A percentile compares a stretch with the other conserved stretches of the same genome.
Evolutionary conservation across 1,284 basidiomycete genomes (phyloP).

Genomic region (Gymnopus androsaceus): DNA sequence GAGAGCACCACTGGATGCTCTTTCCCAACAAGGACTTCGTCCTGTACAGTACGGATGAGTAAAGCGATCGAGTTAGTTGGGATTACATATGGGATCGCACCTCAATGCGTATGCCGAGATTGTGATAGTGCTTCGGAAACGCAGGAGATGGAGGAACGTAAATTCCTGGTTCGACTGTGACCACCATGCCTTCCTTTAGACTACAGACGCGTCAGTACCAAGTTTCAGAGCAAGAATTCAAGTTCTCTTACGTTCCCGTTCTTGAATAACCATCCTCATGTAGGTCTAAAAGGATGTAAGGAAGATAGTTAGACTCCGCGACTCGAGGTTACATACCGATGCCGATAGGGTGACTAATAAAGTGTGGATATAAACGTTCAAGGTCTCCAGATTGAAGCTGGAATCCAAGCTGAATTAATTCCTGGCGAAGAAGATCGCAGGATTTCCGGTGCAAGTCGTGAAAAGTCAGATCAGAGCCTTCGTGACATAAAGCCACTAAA

Average conservation of each 20-base stretch:
- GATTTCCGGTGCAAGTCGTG: slow-evolving; percentile 82
- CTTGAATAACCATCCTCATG: slow-evolving; percentile 15
- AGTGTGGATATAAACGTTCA: slow-evolving; percentile 87
- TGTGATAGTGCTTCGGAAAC: slow-evolving; percentile 87
- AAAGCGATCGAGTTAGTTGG: slow-evolving; percentile 7
- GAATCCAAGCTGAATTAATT: slow-evolving; percentile 86
- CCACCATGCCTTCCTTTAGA: slow-evolving; percentile 80
- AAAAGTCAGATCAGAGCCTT: slow-evolving; percentile 56
- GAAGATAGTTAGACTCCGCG: not conserved
- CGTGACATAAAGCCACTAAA: slow-evolving; percentile 65
- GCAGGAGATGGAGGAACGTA: slow-evolving; percentile 80
- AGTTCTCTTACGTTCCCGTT: slow-evolving; percentile 31
- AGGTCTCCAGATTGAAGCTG: slow-evolving; percentile 64
- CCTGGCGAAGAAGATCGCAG: slow-evolving; percentile 68
- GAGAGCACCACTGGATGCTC: slow-evolving; percentile 71
- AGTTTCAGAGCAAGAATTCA: not conserved
- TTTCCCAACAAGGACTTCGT: slow-evolving; percentile 81
- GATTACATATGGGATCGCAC: slow-evolving; percentile 38
- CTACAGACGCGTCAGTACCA: slow-evolving; percentile 31
- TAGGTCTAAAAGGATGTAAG: slow-evolving; percentile 40
- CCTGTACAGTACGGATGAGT: slow-evolving; percentile 43
- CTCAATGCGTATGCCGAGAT: slow-evolving; percentile 89
- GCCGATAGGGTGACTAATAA: slow-evolving; percentile 83
- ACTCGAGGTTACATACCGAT: slow-evolving; percentile 54
- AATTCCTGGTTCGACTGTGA: slow-evolving; percentile 83